These are phyloP conservation scores for Tuber melanosporum DNA, from an alignment of 495 filamentous ascomycete species.

Conservation along the genomic window DNA sequence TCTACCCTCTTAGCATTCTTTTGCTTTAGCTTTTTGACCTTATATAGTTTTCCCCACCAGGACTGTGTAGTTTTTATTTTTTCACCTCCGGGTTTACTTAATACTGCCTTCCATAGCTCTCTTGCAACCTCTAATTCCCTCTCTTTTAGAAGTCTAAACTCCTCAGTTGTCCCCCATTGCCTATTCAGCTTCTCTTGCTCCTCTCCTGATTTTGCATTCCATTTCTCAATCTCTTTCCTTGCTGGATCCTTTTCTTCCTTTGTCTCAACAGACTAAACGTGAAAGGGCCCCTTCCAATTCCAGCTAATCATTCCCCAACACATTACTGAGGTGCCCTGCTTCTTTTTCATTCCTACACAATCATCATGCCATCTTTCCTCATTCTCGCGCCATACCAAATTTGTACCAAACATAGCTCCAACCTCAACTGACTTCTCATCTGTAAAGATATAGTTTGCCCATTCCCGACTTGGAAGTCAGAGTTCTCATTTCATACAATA, in stretches of 20 bases:
- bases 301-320: too few species aligned
- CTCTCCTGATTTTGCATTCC: background rate
- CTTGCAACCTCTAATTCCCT: background rate
- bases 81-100: background rate
- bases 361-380: too few species aligned
- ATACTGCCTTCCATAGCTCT: background rate
- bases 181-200: background rate
- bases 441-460: background rate
- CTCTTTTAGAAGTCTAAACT: background rate
- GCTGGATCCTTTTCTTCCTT: background rate
- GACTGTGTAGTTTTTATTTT: too few species aligned
- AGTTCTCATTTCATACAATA: too few species aligned
- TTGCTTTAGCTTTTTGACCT: background rate
- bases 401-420: background rate
- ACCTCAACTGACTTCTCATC: background rate
- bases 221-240: background rate
- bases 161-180: background rate
- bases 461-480: background rate
- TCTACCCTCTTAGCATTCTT: background rate
- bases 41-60: conserved; percentile 1
- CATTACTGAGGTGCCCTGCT: background rate
- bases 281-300: background rate
- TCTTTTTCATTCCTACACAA: too few species aligned
- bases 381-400: background rate
- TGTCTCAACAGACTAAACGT: background rate